Evolutionary conservation across 306 rosid species (phyloP).

Genomic region (Trichosanthes truncata): DNA sequence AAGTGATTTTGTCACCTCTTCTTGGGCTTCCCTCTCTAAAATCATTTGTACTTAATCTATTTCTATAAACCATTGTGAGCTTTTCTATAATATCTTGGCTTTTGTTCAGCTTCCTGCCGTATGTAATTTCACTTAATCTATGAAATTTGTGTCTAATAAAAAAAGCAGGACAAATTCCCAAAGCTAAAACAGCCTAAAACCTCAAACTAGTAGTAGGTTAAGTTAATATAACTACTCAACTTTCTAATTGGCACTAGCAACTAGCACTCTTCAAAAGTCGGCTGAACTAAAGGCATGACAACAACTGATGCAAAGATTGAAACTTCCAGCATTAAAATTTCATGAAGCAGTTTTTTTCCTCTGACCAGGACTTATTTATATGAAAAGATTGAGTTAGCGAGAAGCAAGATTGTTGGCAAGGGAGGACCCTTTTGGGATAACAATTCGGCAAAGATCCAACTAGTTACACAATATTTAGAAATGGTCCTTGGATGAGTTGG

Average conservation of each 20-base stretch:
- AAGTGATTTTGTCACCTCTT: not conserved
- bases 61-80: no score
- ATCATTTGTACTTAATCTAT: no score
- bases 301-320: not conserved
- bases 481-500: not conserved
- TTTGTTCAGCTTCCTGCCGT: no score
- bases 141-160: no score
- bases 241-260: no score
- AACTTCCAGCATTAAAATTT: no score
- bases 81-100: no score
- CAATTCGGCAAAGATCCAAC: not conserved
- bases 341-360: not conserved
- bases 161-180: not conserved
- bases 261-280: not conserved
- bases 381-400: not conserved
- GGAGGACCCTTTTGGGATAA: not conserved
- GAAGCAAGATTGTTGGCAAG: not conserved
- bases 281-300: not conserved
- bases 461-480: not conserved
- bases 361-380: not conserved
- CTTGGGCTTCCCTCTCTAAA: no score
- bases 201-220: not conserved
- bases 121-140: no score
- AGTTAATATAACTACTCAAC: not conserved
- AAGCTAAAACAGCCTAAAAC: not conserved